Evolutionary conservation across 305 asterid genomes (phyloP), one percentile per base, ranked within the genome.

Genomic region (Solanum hybrid): DNA sequence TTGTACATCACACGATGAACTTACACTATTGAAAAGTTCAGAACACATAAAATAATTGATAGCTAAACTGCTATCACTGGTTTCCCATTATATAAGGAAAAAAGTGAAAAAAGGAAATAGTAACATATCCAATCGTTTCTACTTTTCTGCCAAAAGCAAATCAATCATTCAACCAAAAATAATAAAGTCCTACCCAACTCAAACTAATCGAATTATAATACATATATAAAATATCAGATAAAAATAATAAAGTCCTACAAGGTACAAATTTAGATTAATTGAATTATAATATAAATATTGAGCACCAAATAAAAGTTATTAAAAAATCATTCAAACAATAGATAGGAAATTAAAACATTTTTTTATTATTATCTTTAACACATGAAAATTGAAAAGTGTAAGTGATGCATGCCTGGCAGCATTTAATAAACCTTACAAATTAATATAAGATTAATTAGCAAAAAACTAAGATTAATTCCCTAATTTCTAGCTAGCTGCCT

Each of bases 401-500:
- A 96, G 96, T 91, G 96, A 94, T 94, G 97, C 98, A 96, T 95
- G 95, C 96, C 95, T 94, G 93, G 95, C 92, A 93, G 94, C 94
- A 90, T 22, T 39, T 73, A 45, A 89, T 90, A 90, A 79, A 89
- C 87, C 80, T 87, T 37, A 79, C 90, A 33, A 45, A 86, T 81
- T 51, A 57, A 61, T 61, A 61, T 20, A 61, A 3, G 72, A 61
- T 61, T 61, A 61, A 61, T 61, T 20, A 61, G 72, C 72, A 61
- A 61, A 61, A 61, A 61, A 61, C 10, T 61, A 7, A 20, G 72
- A 20, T 61, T 61, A 61, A 61, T 61, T 61, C 26, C 92, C 89
- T 24, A 88, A 79, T 88, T 83, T 22, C 24, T 39, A 78, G 20
- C 26, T 45, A 90, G 94, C 96, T 94, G 90, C 96, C 94, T 92